Conservation (phyloP, 1,284 basidiomycete species). For the Bondarzewia mesenterica region DNA sequence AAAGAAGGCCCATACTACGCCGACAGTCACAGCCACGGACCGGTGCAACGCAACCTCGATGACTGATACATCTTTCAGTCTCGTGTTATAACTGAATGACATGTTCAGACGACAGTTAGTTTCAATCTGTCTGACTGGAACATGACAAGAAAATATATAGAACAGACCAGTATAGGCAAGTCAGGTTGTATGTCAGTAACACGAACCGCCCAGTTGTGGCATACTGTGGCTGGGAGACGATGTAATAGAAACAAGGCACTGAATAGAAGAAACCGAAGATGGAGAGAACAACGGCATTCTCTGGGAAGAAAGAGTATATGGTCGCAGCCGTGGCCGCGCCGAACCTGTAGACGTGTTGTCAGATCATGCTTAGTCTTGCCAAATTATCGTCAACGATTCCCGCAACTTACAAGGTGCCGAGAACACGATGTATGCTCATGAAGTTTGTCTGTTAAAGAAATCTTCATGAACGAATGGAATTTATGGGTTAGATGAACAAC, state of each 20-base stretch:
- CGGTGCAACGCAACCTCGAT: slow-evolving; percentile 71
- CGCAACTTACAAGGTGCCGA: slow-evolving; percentile 72
- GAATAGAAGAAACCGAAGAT: slow-evolving; percentile 88
- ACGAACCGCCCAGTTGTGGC: slow-evolving; percentile 81
- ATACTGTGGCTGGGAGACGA: slow-evolving; percentile 73
- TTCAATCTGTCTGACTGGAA: not conserved
- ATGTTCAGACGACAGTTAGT: slow-evolving; percentile 6
- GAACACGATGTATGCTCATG: slow-evolving; percentile 67
- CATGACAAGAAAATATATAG: not conserved
- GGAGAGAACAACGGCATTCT: slow-evolving; percentile 68
- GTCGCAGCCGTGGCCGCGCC: slow-evolving; percentile 74
- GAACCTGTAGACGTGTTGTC: slow-evolving; percentile 36
- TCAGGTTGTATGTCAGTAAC: slow-evolving; percentile 87
- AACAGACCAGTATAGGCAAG: slow-evolving; percentile 77
- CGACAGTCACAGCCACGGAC: slow-evolving; percentile 75
- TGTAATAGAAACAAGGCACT: slow-evolving; percentile 90
- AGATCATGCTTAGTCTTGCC: too few relatives aligned
- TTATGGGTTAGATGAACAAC: slow-evolving; percentile 19
- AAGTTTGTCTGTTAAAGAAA: slow-evolving; percentile 64
- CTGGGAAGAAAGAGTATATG: slow-evolving; percentile 70
- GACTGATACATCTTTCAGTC: slow-evolving; percentile 64
- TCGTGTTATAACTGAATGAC: slow-evolving; percentile 67
- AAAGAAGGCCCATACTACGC: slow-evolving; percentile 84
- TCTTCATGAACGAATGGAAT: slow-evolving; percentile 8
- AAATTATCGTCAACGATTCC: too few relatives aligned